Evolutionary conservation across 805 yeast genomes (phyloP).

Genomic region (Phaffomyces antillensis): DNA sequence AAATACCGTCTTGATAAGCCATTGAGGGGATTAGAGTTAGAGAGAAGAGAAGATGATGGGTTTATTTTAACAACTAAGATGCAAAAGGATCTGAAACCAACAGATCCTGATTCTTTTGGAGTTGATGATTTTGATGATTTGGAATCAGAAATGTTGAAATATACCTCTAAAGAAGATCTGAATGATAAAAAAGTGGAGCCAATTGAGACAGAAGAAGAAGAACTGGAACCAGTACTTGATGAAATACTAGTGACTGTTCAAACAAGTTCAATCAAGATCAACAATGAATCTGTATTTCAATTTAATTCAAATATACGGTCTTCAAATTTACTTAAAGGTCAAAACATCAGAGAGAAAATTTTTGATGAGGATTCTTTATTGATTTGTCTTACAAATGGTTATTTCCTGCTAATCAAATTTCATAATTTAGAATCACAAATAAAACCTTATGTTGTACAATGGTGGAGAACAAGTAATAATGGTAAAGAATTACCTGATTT

Average conservation of each 20-base stretch:
- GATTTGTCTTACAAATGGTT: constrained; percentile 32
- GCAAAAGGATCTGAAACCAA: constrained; percentile 18
- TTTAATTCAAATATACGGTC: constrained; percentile 13
- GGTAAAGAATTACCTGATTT: constrained; percentile 14
- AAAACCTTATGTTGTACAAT: constrained; percentile 40
- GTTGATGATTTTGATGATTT: constrained; percentile 18
- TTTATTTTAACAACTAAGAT: constrained; percentile 8
- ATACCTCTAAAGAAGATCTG: constrained; percentile 4
- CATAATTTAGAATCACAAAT: constrained; percentile 17
- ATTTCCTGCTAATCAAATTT: constrained; percentile 32
- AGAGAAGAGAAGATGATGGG: constrained; percentile 11
- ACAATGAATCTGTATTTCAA: constrained; percentile 8
- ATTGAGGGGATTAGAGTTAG: constrained; percentile 13
- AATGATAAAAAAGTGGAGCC: neutral
- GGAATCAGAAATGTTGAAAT: constrained; percentile 14
- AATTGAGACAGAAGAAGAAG: constrained; percentile 1
- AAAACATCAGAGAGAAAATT: constrained; percentile 1
- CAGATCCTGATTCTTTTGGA: constrained; percentile 18
- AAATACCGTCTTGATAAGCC: constrained; percentile 13
- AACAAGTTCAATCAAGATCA: constrained; percentile 11
- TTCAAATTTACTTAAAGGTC: constrained; percentile 13
- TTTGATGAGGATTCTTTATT: constrained; percentile 32
- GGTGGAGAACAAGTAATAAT: constrained; percentile 33
- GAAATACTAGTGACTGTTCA: constrained; percentile 12
- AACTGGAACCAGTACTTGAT: constrained; percentile 9